Evolutionary conservation across 495 filamentous ascomycete genomes (phyloP), one percentile per base, ranked within the genome.

Genomic region (Penicillium mononematosum): DNA sequence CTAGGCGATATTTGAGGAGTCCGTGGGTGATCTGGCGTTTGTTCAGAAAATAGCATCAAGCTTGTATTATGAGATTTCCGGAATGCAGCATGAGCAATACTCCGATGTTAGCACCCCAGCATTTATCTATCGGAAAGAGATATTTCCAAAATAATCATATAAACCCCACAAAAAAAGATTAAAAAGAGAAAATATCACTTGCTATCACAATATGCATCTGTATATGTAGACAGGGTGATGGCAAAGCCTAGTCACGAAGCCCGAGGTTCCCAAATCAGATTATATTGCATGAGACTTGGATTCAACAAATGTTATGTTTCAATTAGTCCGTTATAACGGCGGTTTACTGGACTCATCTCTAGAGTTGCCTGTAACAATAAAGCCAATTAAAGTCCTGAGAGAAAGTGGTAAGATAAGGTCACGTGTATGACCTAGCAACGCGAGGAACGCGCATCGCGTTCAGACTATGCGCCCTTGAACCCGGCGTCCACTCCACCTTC

Each of bases 381-480:
- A 36, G 5, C 34, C 36, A 38, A 44, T 44, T 44, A 44, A 22
- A 2, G 31, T 14, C 11, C 31, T n/a, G 11, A n/a, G 45, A 31
- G 6, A 29, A 39, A 34, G 50, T 48, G 55, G 61, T 64, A 59
- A 67, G 61, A 64, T 60, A 59, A 55, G 31, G 3, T 62, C 60
- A 66, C 61, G 63, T 69, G 63, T 16, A 17, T 11, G 42, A 11
- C 66, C 47, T 24, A 39, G 58, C 63, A 69, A 69, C 66, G 64
- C 66, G 66, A 64, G 49, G 54, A 56, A 67, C 66, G 66, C 66
- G 65, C 58, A 62, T 62, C 64, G 64, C 63, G 63, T 69, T 53
- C 32, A 31, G 52, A 55, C 39, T 59, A 67, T 69, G 61, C 62
- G 58, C 61, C 66, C 66, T 67, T 64, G 56, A 31, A 45, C 38